Evolutionary conservation across 2,329 filamentous ascomycete genomes (phyloP).

Genomic region (Colletotrichum nymphaeae): DNA sequence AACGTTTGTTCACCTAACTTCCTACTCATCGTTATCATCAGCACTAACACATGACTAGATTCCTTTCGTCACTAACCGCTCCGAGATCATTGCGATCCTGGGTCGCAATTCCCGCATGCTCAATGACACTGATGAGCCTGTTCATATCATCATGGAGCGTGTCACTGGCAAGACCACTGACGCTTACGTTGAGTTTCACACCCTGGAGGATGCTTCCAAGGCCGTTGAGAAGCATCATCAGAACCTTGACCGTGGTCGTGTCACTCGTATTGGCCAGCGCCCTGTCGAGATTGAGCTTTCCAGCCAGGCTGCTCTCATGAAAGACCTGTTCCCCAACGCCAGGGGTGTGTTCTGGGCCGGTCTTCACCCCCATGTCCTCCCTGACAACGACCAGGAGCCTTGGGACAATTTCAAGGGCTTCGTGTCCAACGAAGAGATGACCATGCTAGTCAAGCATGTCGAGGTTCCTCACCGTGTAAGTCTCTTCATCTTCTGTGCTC

Average conservation of each 20-base stretch:
- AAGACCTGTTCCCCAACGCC: constrained; percentile 70
- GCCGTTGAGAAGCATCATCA: constrained; percentile 61
- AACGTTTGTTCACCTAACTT: constrained; percentile 53
- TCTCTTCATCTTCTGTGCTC: constrained; percentile 34
- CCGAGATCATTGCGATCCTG: constrained; percentile 69
- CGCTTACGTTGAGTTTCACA: constrained; percentile 68
- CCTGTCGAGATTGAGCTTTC: constrained; percentile 68
- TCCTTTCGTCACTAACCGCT: constrained; percentile 63
- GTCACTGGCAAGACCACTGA: constrained; percentile 72
- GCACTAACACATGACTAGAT: constrained; percentile 54
- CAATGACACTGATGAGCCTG: constrained; percentile 64
- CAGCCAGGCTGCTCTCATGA: constrained; percentile 68
- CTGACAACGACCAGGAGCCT: constrained; percentile 49
- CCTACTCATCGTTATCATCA: neutral
- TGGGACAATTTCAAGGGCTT: constrained; percentile 70
- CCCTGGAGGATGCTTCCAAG: constrained; percentile 62
- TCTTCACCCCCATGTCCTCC: constrained; percentile 52
- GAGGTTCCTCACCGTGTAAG: constrained; percentile 71
- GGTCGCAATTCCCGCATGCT: constrained; percentile 68
- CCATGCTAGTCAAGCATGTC: constrained; percentile 72
- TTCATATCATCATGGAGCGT: constrained; percentile 75
- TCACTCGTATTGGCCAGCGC: constrained; percentile 66
- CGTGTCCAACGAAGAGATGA: constrained; percentile 71
- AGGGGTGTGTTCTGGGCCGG: constrained; percentile 67
- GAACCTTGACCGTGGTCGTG: constrained; percentile 51